Evolutionary conservation across 2,329 filamentous ascomycete species (phyloP).

Genomic region (Plenodomus tracheiphilus): DNA sequence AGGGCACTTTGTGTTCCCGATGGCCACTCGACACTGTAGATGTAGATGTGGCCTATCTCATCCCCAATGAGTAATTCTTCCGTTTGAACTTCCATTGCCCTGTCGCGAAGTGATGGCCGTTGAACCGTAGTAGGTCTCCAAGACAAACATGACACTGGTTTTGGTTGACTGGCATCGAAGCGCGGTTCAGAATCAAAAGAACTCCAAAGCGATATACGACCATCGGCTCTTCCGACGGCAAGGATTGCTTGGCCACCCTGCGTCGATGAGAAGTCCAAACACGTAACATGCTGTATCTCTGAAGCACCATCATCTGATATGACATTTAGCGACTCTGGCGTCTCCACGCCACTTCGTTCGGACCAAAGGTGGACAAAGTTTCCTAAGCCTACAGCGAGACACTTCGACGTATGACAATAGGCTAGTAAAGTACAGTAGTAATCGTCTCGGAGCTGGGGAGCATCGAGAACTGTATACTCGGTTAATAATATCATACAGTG

Average conservation of each 20-base stretch:
- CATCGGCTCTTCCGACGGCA: constrained; percentile 79
- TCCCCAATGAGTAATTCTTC: constrained; percentile 90
- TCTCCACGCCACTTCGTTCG: constrained; percentile 68
- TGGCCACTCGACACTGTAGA: constrained; percentile 88
- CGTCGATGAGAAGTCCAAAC: constrained; percentile 84
- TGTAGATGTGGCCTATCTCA: constrained; percentile 78
- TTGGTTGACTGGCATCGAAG: constrained; percentile 73
- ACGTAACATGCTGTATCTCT: constrained; percentile 65
- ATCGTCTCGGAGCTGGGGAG: constrained; percentile 86
- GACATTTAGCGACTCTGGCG: constrained; percentile 57
- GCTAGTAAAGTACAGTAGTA: constrained; percentile 93
- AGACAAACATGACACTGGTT: constrained; percentile 75
- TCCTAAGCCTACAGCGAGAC: constrained; percentile 81
- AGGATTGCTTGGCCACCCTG: constrained; percentile 78
- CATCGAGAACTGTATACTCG: constrained; percentile 74
- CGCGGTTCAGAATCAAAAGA: constrained; percentile 70
- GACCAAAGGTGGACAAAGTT: constrained; percentile 87
- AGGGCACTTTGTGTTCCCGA: constrained; percentile 62
- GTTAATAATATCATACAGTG: constrained; percentile 35
- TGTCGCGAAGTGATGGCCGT: constrained; percentile 54
- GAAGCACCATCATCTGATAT: constrained; percentile 47
- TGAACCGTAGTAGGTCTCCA: constrained; percentile 70
- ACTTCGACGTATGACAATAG: constrained; percentile 74
- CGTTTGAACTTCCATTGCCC: constrained; percentile 60
- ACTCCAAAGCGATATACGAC: constrained; percentile 76